Evolutionary conservation across 1,284 basidiomycete species (phyloP).

Genomic region (Apiotrichum akiyoshidainum): DNA sequence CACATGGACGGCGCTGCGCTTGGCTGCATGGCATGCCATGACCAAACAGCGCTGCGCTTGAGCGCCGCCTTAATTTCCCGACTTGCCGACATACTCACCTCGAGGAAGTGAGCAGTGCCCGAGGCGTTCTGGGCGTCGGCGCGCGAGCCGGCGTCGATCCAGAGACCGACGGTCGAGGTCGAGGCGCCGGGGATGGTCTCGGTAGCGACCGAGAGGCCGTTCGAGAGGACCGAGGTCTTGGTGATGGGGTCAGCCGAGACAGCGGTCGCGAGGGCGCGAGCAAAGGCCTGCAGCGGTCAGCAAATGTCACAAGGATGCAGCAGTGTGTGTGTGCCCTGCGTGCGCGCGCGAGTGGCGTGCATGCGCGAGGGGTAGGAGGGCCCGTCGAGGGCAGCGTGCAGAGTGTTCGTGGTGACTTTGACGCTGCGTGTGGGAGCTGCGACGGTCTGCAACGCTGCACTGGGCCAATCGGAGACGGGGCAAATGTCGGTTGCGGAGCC

Average conservation of each 20-base stretch:
- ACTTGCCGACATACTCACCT: conserved; percentile 55
- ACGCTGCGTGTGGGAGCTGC: background rate
- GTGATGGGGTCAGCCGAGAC: conserved; percentile 68
- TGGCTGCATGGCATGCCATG: background rate
- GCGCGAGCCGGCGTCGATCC: conserved; percentile 97
- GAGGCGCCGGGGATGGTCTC: conserved; percentile 91
- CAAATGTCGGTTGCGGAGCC: conserved; percentile 3
- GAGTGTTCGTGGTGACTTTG: no score
- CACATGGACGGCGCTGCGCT: background rate
- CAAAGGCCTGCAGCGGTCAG: conserved; percentile 30
- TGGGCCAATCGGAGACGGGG: conserved; percentile 17
- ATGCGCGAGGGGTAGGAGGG: no score
- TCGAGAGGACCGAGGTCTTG: conserved; percentile 80
- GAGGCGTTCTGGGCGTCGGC: conserved; percentile 92
- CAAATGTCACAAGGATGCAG: background rate
- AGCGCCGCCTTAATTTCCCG: background rate
- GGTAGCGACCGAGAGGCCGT: conserved; percentile 88
- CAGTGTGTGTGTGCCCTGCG: no score
- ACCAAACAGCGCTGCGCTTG: background rate
- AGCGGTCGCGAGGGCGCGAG: conserved; percentile 47
- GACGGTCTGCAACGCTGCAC: background rate
- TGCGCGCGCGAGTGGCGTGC: no score
- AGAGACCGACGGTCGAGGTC: conserved; percentile 96
- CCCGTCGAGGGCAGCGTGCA: no score
- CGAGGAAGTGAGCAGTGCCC: conserved; percentile 97